A percentile compares a stretch with the other conserved stretches of the same genome.
phyloP scores from a whole-genome alignment of 257 asterid genomes.

The Salvia miltiorrhiza region DNA sequence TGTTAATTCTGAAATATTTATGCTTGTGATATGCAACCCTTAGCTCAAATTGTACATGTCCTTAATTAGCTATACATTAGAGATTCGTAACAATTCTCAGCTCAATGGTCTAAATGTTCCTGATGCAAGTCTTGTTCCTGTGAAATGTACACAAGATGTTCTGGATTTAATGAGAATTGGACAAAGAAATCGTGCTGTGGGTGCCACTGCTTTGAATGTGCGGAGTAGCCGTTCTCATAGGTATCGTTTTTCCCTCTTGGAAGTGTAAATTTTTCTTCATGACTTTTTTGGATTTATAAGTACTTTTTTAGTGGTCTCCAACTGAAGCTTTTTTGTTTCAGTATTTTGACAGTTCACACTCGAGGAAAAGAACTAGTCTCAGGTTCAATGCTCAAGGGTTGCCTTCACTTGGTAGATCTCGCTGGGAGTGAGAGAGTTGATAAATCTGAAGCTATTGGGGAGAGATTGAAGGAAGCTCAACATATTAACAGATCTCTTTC shows the following conservation, averaged over 20 bases:
- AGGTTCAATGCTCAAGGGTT: conserved; percentile 69
- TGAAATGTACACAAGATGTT: conserved; percentile 80
- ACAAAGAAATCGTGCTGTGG: conserved; percentile 78
- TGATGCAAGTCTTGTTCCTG: conserved; percentile 76
- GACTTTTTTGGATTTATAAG: not conserved
- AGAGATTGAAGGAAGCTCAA: conserved; percentile 92
- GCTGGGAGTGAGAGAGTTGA: conserved; percentile 96
- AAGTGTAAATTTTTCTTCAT: not conserved
- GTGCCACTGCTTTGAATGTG: conserved; percentile 87
- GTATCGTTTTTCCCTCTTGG: conserved; percentile 27
- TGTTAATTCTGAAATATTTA: not conserved
- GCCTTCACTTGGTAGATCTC: conserved; percentile 89
- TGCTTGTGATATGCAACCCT: not conserved
- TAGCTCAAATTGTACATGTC: conserved; percentile 12
- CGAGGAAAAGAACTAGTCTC: conserved; percentile 81
- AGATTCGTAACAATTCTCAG: conserved; percentile 84
- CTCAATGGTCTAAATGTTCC: conserved; percentile 93
- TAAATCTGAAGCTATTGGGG: conserved; percentile 91
- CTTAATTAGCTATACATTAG: conserved; percentile 70
- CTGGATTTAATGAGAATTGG: conserved; percentile 87
- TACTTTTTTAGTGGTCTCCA: not conserved
- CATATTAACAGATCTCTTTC: conserved; percentile 85
- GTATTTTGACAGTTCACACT: conserved; percentile 86
- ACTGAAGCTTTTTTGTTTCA: conserved; percentile 30
- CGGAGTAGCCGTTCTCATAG: conserved; percentile 92